Evolutionary conservation across 1,139 yeast species (phyloP), one percentile per base, ranked within the genome.

Genomic region (Sugiyamaella castrensis): DNA sequence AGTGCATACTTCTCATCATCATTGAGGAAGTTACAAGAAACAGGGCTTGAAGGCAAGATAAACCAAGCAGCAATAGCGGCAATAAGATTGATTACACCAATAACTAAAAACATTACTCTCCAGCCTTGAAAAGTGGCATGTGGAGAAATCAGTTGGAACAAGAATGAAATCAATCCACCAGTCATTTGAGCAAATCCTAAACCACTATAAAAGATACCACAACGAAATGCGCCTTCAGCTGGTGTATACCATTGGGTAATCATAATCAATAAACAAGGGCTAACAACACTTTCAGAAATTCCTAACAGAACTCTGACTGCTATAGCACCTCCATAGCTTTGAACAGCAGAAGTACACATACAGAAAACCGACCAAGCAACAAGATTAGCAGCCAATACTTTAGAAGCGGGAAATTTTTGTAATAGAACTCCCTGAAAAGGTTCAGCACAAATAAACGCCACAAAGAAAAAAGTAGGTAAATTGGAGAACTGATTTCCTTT

Each of bases 391-490:
- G 64, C 57, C 50, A 52, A 34, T 57, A 51, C 46, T 50, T 53
- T 40, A 77, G 79, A 11, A 78, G 68, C 24, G 37, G 56, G 8
- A 85, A 84, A 41, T 71, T 70, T 52, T 70, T 71, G 61, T 81
- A 82, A 44, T 81, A 63, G 26, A 80, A 59, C 57, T 71, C 74
- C 50, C 76, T 73, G n/a, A 77, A 79, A 36, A 84, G 83, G 50
- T 75, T 67, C 46, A 79, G 79, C 56, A 78, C 79, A 31, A 75
- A 68, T 51, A 77, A 58, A 56, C 75, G 77, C 11, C 80, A 76
- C 70, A 57, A 77, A 76, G 62, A 82, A 81, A 33, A 80, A 75
- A 1, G 87, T 80, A n/a, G 82, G 79, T 43, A 79, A 68, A 76
- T 84, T 60, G 41, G 43, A 56, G 13, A 48, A 55, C 44, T 70